These are phyloP conservation scores for Diaporthe citri DNA, from an alignment of 2,329 filamentous ascomycete species.

Conservation along the genomic window DNA sequence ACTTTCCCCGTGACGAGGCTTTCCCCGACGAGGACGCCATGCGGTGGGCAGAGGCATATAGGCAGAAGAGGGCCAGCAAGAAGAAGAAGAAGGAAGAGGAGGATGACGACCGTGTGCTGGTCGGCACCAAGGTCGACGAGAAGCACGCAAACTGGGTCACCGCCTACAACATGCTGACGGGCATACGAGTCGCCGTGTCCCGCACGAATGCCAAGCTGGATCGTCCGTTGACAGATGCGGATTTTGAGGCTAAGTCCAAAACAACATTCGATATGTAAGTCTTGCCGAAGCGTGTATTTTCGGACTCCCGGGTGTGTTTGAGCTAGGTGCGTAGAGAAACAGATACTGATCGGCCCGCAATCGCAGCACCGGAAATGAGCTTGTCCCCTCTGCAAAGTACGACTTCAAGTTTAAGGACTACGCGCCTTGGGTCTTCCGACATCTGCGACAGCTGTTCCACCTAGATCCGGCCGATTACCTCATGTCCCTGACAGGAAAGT, in stretches of 20 bases:
- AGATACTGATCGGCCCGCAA: conserved; percentile 49
- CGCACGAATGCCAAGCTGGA: conserved; percentile 97
- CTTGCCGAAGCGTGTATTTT: neutral
- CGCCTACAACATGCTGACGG: conserved; percentile 99
- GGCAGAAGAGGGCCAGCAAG: conserved; percentile 91
- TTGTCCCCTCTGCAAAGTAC: conserved; percentile 98
- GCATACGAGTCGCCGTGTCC: conserved; percentile 96
- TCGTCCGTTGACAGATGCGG: conserved; percentile 86
- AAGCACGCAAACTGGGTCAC: conserved; percentile 97
- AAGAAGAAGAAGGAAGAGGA: conserved; percentile 85
- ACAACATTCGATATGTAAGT: conserved; percentile 97
- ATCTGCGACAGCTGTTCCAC: conserved; percentile 86
- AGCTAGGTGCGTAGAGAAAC: neutral
- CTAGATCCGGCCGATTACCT: conserved; percentile 97
- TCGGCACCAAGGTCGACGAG: conserved; percentile 98
- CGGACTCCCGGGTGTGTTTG: neutral
- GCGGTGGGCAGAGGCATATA: conserved; percentile 92
- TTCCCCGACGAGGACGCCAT: conserved; percentile 90
- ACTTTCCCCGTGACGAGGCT: conserved; percentile 85
- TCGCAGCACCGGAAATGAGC: conserved; percentile 89
- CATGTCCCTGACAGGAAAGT: conserved; percentile 98
- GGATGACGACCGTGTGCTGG: conserved; percentile 93
- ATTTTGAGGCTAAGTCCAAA: conserved; percentile 96
- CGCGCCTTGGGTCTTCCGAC: conserved; percentile 98
- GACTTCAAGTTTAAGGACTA: conserved; percentile 99